Conservation (phyloP, 2,329 filamentous ascomycete genomes). For the Periglandula ipomoeae region DNA sequence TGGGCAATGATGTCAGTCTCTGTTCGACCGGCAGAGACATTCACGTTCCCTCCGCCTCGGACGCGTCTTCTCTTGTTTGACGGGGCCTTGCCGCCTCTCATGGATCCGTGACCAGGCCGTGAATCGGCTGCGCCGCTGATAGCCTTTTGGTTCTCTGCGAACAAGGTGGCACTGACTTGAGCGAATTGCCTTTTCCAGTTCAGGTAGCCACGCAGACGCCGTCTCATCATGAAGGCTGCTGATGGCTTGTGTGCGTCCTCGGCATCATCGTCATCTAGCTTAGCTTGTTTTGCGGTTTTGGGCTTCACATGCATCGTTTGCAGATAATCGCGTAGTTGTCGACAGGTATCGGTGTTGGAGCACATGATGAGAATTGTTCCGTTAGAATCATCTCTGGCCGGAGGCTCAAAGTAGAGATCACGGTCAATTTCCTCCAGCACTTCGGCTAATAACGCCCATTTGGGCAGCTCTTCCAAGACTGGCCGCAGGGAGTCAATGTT, state of each 20-base stretch:
- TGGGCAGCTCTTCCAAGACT: conserved; percentile 87
- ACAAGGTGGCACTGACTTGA: conserved; percentile 70
- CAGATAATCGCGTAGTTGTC: conserved; percentile 83
- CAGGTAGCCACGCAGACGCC: conserved; percentile 77
- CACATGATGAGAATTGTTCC: conserved; percentile 96
- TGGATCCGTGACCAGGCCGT: conserved; percentile 33
- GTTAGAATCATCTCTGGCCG: conserved; percentile 71
- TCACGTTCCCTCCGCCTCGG: conserved; percentile 63
- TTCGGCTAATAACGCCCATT: conserved; percentile 84
- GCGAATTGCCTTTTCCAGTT: conserved; percentile 86
- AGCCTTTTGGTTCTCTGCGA: conserved; percentile 70
- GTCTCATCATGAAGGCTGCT: conserved; percentile 80
- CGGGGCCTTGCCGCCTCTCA: conserved; percentile 53
- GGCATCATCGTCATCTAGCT: conserved; percentile 31
- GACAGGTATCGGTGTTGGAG: conserved; percentile 73
- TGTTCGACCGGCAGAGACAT: conserved; percentile 49
- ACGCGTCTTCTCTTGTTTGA: conserved; percentile 80
- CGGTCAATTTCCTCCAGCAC: conserved; percentile 88
- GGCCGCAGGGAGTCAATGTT: conserved; percentile 58
- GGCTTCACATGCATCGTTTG: conserved; percentile 77
- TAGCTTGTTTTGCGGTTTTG: conserved; percentile 28
- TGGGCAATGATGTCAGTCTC: conserved; percentile 67
- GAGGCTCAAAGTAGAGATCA: conserved; percentile 76
- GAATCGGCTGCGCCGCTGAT: conserved; percentile 58
- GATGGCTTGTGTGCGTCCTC: conserved; percentile 55